A percentile compares a stretch with the other conserved stretches of the same genome.
phyloP scores from a whole-genome alignment of 495 filamentous ascomycete genomes.

The Neurospora terricola region DNA sequence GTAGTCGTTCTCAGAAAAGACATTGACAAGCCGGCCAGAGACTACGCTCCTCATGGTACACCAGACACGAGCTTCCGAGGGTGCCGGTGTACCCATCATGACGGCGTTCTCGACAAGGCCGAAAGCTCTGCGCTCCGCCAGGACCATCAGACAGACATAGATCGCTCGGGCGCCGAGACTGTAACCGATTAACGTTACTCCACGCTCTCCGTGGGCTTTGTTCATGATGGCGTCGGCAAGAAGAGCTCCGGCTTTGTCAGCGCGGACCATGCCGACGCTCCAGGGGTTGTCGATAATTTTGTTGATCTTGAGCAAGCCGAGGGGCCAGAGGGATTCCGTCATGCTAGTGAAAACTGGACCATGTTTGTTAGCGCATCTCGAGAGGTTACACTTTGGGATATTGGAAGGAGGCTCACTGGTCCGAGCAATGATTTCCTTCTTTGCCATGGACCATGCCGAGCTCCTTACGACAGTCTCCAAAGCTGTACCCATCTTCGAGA shows the following conservation, averaged over 20 bases:
- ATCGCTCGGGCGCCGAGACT: slow-evolving; percentile 85
- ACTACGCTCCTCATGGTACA: slow-evolving; percentile 46
- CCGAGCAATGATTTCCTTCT: slow-evolving; percentile 56
- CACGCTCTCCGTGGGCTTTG: slow-evolving; percentile 78
- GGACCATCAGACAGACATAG: slow-evolving; percentile 64
- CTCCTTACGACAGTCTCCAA: slow-evolving; percentile 65
- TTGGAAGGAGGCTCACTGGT: slow-evolving; percentile 27
- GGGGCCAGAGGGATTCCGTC: slow-evolving; percentile 62
- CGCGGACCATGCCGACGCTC: slow-evolving; percentile 65
- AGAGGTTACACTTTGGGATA: not conserved
- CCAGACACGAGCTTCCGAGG: slow-evolving; percentile 45
- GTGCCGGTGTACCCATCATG: slow-evolving; percentile 73
- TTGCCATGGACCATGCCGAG: slow-evolving; percentile 67
- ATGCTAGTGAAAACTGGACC: slow-evolving; percentile 58
- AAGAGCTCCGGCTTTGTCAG: slow-evolving; percentile 78
- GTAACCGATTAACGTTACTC: slow-evolving; percentile 82
- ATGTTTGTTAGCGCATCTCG: slow-evolving; percentile 31
- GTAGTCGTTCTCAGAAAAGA: slow-evolving; percentile 50
- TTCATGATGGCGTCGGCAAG: slow-evolving; percentile 84
- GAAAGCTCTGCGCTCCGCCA: slow-evolving; percentile 71
- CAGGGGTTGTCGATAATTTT: slow-evolving; percentile 86
- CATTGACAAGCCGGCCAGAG: slow-evolving; percentile 46
- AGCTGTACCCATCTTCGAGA: slow-evolving; percentile 66
- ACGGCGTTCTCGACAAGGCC: slow-evolving; percentile 80
- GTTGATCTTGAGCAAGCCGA: slow-evolving; percentile 66